phyloP scores from a whole-genome alignment of 805 yeast species.

The Candida xiaguanensis region DNA sequence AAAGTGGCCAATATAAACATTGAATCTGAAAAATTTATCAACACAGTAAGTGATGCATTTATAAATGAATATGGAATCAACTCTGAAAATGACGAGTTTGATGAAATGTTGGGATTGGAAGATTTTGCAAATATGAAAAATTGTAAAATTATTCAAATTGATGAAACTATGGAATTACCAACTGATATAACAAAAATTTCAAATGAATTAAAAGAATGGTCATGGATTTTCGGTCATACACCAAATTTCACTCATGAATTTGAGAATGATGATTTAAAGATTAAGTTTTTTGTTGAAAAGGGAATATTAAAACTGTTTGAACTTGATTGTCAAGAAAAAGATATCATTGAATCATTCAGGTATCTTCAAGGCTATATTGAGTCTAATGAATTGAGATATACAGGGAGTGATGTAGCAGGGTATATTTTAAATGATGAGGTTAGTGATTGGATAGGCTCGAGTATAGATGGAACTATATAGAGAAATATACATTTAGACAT shows the following conservation, averaged over 20 bases:
- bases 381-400: slow-evolving; percentile 31
- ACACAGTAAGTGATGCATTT: slow-evolving; percentile 41
- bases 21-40: slow-evolving; percentile 42
- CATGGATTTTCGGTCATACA: slow-evolving; percentile 74
- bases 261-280: slow-evolving; percentile 29
- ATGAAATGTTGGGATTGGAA: slow-evolving; percentile 30
- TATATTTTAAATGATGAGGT: slow-evolving; percentile 39
- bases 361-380: slow-evolving; percentile 26
- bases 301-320: slow-evolving; percentile 19
- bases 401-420: slow-evolving; percentile 44
- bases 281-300: slow-evolving; percentile 48
- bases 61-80: slow-evolving; percentile 22
- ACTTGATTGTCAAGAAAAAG: slow-evolving; percentile 9
- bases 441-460: slow-evolving; percentile 44
- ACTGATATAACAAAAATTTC: slow-evolving; percentile 39
- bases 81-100: slow-evolving; percentile 13
- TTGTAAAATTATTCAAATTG: slow-evolving; percentile 12
- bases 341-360: slow-evolving; percentile 25
- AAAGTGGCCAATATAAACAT: slow-evolving; percentile 68
- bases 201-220: slow-evolving; percentile 50
- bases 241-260: slow-evolving; percentile 66
- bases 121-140: slow-evolving; percentile 21
- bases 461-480: slow-evolving; percentile 41
- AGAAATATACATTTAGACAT: too few relatives aligned
- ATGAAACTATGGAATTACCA: slow-evolving; percentile 25